Evolutionary conservation across 805 yeast species (phyloP).

Genomic region (Peterozyma toletana): DNA sequence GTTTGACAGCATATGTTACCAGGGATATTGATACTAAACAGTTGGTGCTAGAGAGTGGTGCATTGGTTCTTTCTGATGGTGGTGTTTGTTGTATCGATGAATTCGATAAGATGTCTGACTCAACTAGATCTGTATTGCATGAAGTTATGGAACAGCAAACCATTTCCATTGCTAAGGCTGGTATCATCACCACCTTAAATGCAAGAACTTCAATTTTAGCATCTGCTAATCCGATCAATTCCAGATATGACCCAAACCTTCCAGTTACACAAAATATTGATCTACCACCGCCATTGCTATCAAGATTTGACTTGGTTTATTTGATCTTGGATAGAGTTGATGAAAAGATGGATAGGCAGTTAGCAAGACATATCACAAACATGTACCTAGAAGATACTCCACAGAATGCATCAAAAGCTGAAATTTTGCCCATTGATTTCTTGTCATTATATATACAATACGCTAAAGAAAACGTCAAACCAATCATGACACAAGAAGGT

Average conservation of each 20-base stretch:
- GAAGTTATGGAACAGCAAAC: constrained; percentile 99
- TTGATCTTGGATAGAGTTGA: constrained; percentile 89
- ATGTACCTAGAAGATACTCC: constrained; percentile 89
- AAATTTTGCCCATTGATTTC: constrained; percentile 79
- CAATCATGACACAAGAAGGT: constrained; percentile 75
- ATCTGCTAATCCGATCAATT: constrained; percentile 94
- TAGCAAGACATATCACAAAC: constrained; percentile 85
- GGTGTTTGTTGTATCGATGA: constrained; percentile 99
- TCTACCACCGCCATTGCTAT: constrained; percentile 89
- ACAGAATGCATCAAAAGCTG: constrained; percentile 57
- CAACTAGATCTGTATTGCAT: constrained; percentile 90
- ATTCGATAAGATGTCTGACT: constrained; percentile 94
- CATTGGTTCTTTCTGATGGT: constrained; percentile 92
- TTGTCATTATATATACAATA: constrained; percentile 86
- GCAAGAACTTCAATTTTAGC: constrained; percentile 96
- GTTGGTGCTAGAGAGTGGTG: constrained; percentile 91
- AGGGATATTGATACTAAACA: constrained; percentile 92
- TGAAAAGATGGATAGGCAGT: constrained; percentile 71
- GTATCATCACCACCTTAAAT: constrained; percentile 92
- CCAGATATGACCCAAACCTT: constrained; percentile 88
- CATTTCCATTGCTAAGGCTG: constrained; percentile 96
- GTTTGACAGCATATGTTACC: constrained; percentile 94
- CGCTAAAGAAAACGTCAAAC: constrained; percentile 80
- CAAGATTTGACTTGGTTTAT: constrained; percentile 93
- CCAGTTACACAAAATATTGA: constrained; percentile 96